Evolutionary conservation across 495 filamentous ascomycete genomes (phyloP).

Genomic region (Cryomyces minteri): DNA sequence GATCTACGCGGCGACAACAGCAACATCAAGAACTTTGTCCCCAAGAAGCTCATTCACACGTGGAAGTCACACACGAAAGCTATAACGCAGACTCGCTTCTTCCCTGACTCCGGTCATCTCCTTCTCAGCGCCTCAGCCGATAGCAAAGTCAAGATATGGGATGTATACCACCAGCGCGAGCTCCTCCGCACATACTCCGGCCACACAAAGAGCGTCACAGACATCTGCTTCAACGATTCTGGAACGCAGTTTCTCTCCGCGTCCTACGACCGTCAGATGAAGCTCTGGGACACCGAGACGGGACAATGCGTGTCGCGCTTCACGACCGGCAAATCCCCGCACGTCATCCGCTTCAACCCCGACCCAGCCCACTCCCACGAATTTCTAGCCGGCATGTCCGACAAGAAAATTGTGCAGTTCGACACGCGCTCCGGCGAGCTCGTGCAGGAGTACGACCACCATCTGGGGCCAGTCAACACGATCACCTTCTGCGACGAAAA

Average conservation of each 20-base stretch:
- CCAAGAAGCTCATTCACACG: conserved; percentile 81
- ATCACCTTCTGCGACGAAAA: conserved; percentile 91
- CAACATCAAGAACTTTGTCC: conserved; percentile 69
- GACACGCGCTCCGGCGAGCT: conserved; percentile 70
- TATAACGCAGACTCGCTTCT: conserved; percentile 74
- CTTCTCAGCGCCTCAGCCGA: conserved; percentile 75
- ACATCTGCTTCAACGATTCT: conserved; percentile 65
- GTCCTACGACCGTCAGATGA: conserved; percentile 84
- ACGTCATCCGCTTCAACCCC: conserved; percentile 88
- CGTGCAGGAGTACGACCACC: conserved; percentile 96
- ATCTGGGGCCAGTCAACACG: conserved; percentile 92
- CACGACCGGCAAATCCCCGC: conserved; percentile 82
- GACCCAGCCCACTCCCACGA: conserved; percentile 56
- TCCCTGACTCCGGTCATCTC: conserved; percentile 72
- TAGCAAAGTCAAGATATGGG: conserved; percentile 83
- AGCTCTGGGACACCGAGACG: conserved; percentile 96
- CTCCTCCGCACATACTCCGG: conserved; percentile 78
- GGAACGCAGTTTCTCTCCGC: conserved; percentile 85
- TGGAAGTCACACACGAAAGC: conserved; percentile 77
- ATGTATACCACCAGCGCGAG: conserved; percentile 77
- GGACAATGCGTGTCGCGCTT: conserved; percentile 73
- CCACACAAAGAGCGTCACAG: conserved; percentile 77
- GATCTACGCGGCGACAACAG: conserved; percentile 68
- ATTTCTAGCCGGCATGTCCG: conserved; percentile 89
- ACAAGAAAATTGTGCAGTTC: conserved; percentile 98